Percentiles rank a stretch among this genome's conserved stretches.
Conservation (phyloP, 83 land plant species). For the Picea abies region DNA sequence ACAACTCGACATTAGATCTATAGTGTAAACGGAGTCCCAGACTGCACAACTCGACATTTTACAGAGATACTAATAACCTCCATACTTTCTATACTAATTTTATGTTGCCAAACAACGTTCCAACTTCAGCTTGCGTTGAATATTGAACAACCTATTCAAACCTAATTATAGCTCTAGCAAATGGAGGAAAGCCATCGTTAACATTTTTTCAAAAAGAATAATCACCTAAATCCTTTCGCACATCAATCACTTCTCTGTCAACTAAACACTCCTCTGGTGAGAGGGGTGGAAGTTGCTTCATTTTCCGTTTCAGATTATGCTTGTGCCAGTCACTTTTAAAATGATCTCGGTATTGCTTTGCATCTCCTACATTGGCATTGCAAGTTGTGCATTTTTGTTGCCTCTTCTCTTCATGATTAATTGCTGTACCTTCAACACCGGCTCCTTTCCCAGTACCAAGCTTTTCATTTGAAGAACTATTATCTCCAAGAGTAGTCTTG, state of each 20-base stretch:
- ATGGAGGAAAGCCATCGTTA: background rate
- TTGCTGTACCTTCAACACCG: conserved; percentile 6
- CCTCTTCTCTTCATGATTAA: conserved; percentile 38
- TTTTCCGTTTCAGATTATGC: conserved; percentile 90
- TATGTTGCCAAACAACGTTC: too few relatives aligned
- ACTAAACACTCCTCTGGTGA: conserved; percentile 80
- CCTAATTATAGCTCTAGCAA: too few relatives aligned
- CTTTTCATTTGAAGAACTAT: background rate
- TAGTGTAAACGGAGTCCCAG: too few relatives aligned
- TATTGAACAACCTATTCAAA: too few relatives aligned
- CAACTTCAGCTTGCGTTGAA: too few relatives aligned
- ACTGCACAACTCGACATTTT: too few relatives aligned
- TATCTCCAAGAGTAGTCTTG: background rate
- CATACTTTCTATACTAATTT: too few relatives aligned
- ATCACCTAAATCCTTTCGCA: conserved; percentile 72
- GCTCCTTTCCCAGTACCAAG: conserved; percentile 1
- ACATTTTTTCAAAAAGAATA: conserved; percentile 63
- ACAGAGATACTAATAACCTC: too few relatives aligned
- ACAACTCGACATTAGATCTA: background rate
- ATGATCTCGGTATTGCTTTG: conserved; percentile 85
- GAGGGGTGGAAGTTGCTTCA: conserved; percentile 81
- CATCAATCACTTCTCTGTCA: conserved; percentile 65
- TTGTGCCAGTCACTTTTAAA: conserved; percentile 98
- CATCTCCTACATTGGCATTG: conserved; percentile 84
- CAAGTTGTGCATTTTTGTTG: conserved; percentile 84